Base-by-base conservation (phyloP, 345 rosid species). In the Noccaea bulbosa region DNA sequence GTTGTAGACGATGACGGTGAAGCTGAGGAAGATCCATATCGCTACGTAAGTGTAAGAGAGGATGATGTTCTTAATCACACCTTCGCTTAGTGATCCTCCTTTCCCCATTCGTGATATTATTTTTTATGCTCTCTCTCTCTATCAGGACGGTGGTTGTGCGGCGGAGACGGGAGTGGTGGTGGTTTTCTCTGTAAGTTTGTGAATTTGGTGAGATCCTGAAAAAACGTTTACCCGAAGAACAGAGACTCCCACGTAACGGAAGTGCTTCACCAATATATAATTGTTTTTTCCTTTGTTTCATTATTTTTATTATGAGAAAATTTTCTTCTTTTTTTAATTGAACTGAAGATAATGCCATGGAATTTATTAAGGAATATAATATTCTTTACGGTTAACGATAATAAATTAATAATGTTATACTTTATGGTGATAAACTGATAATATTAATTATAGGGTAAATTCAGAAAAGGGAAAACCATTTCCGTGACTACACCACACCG, bases 1-100 rank as follows among this genome's bases (percentile, higher is more conserved):
- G 90, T 92, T 92, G 95, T 88, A 92, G 56, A 92, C 98, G 79
- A 92, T 92, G 59, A 92, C 98, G 46, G 96, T 93, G 90, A 93
- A 93, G 71, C 92, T 85, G 39, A 93, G 96, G 91, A 90, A 90
- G 96, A 93, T 90, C 98, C 98, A 93, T 73, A 90, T 79, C 16
- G 83, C 92, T 0, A 93, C 98, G 81, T 93, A 93, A 39, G 89
- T 69, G 96, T 93, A 93, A 11, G 98, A 90, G 45, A 93, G 89
- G 65, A 93, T 74, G 83, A 93, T 88, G 87, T 90, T 88, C 78
- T 83, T 88, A 52, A 93, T 45, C 52, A 93, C 90, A 38, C 92
- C 75, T 65, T 88, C 96, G 85, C 96, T 87, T 12, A 93, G 74
- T 67, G 90, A 65, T 68, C 93, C 91, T n/a, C 95, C 98, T 79